phyloP scores from a whole-genome alignment of 2,329 filamentous ascomycete genomes.

The Penicillium sp. region DNA sequence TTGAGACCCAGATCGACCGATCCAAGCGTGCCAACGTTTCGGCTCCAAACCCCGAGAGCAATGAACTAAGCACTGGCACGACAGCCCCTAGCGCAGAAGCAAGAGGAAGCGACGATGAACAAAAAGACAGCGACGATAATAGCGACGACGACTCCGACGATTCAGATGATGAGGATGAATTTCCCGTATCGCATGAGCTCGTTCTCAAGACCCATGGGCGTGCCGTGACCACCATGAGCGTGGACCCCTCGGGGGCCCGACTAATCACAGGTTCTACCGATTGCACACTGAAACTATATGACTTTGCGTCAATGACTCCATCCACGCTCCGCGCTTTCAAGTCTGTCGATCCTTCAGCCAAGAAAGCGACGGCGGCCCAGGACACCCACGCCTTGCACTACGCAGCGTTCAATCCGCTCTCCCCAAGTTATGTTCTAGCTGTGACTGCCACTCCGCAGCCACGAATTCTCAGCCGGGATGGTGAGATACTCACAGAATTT shows the following conservation, averaged over 20 bases:
- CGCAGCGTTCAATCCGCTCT: constrained; percentile 78
- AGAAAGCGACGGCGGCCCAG: constrained; percentile 66
- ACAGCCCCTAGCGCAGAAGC: constrained; percentile 22
- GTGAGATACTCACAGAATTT: constrained; percentile 80
- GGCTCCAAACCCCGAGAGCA: constrained; percentile 31
- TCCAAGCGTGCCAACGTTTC: constrained; percentile 61
- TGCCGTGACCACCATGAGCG: constrained; percentile 75
- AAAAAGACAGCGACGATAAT: constrained; percentile 40
- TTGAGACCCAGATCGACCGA: constrained; percentile 76
- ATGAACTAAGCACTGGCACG: constrained; percentile 20
- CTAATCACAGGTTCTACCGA: constrained; percentile 89
- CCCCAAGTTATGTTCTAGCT: constrained; percentile 77
- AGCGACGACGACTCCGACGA: constrained; percentile 49
- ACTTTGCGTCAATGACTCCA: constrained; percentile 93
- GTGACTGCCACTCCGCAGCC: constrained; percentile 86
- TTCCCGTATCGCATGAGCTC: constrained; percentile 88
- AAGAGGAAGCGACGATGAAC: constrained; percentile 27
- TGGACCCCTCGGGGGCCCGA: constrained; percentile 81
- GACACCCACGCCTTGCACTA: constrained; percentile 89
- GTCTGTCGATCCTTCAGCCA: constrained; percentile 78
- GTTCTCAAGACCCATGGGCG: constrained; percentile 88
- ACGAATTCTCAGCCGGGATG: constrained; percentile 84
- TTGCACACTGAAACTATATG: constrained; percentile 86
- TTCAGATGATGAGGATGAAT: constrained; percentile 71
- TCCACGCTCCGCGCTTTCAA: constrained; percentile 93